Evolutionary conservation across 2,329 filamentous ascomycete genomes (phyloP), one percentile per base, ranked within the genome.

Genomic region (Cladosporium sp.): DNA sequence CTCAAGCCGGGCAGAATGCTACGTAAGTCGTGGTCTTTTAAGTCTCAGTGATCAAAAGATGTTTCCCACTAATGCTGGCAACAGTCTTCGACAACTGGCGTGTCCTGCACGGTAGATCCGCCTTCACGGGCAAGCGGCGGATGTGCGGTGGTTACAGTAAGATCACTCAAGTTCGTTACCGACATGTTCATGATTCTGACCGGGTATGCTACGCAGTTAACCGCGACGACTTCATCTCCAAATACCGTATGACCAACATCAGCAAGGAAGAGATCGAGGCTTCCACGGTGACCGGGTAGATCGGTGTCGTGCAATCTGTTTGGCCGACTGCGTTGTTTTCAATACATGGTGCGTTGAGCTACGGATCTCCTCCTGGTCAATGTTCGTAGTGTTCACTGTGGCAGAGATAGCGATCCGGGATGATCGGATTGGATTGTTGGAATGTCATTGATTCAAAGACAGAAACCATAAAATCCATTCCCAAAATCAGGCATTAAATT

Each of bases 61-160:
- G 22, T 28, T 28, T 28, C 4, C 22, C 22, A 28, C 22, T 28
- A 28, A 28, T 28, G 22, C 4, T 7, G 5, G 4, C 7, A 28
- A 28, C 7, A 87, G 87, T 97, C 43, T 96, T 98, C 68, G 89
- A 98, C 67, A 97, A 98, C 65, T 96, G 92, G 90, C 81, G 93
- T 54, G 86, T 96, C 33, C 73, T 97, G 61, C 93, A 98, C 69
- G 93, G 92, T 1, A 78, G 93, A 61, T 84, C 84, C 48, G 81
- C 81, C 0, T 98, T 97, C 64, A 86, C 84, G 5, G 93, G 93
- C 1, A 83, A 86, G 65, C 78, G 93, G 59, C 83, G 91, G 59
- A 87, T 98, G 65, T 96, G 91, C 68, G 93, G 93, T 55, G 92
- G 82, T 9, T 97, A 97, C 64, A 85, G 89, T 90, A 74, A 77